Percentiles rank a stretch among this genome's conserved stretches.
phyloP scores from a whole-genome alignment of 2,329 filamentous ascomycete genomes.

The Leptodontidium sp. region DNA sequence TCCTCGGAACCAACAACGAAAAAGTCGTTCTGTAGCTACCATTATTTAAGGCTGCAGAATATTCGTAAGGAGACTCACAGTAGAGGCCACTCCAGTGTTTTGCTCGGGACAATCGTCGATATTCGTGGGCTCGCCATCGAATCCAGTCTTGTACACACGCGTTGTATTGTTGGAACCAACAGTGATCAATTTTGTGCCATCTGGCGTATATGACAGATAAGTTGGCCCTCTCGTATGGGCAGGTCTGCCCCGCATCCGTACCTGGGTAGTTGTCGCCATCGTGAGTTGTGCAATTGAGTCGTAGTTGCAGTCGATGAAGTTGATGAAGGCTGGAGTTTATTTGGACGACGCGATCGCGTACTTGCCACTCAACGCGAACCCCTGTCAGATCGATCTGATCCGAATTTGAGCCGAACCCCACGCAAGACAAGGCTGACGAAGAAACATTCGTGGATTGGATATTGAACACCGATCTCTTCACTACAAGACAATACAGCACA shows the following conservation, averaged over 20 bases:
- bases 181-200: constrained; percentile 86
- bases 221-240: constrained; percentile 87
- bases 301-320: constrained; percentile 26
- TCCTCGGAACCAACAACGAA: constrained; percentile 93
- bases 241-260: constrained; percentile 68
- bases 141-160: constrained; percentile 89
- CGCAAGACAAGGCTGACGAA: constrained; percentile 20
- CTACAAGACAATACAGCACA: not conserved
- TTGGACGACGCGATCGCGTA: constrained; percentile 25
- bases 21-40: constrained; percentile 68
- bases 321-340: constrained; percentile 29
- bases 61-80: constrained; percentile 51
- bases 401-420: constrained; percentile 13
- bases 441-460: not conserved
- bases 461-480: not conserved
- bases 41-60: constrained; percentile 30
- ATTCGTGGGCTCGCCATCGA: constrained; percentile 89
- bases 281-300: constrained; percentile 25
- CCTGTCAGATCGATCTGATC: constrained; percentile 27
- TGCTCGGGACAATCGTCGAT: constrained; percentile 91
- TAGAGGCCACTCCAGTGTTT: constrained; percentile 80
- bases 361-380: constrained; percentile 39
- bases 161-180: constrained; percentile 94
- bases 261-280: constrained; percentile 48
- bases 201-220: constrained; percentile 86